A percentile compares a stretch with the other conserved stretches of the same genome.
phyloP scores from a whole-genome alignment of 257 asterid species.

The Gentiana dahurica region DNA sequence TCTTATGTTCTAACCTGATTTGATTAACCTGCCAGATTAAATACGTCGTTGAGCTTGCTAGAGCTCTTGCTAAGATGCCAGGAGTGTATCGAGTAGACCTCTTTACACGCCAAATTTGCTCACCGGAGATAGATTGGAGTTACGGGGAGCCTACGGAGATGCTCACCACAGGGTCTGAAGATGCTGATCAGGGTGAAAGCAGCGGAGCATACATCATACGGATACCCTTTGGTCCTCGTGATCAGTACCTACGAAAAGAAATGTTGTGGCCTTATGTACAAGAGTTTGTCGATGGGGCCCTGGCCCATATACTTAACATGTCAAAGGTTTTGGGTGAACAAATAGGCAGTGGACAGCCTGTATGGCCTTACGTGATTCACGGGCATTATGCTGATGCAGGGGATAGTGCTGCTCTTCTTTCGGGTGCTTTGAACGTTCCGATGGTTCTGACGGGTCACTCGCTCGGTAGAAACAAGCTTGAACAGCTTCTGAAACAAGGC shows the following conservation, averaged over 20 bases:
- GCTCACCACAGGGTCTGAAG: conserved; percentile 52
- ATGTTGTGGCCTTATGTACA: conserved; percentile 70
- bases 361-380: conserved; percentile 79
- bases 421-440: conserved; percentile 77
- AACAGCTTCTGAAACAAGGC: conserved; percentile 75
- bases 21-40: conserved; percentile 39
- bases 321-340: conserved; percentile 71
- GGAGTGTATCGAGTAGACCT: conserved; percentile 77
- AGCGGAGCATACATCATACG: conserved; percentile 64
- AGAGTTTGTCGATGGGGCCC: conserved; percentile 79
- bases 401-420: conserved; percentile 78
- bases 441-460: conserved; percentile 89
- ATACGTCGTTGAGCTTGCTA: conserved; percentile 74
- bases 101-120: conserved; percentile 67
- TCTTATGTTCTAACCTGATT: conserved; percentile 8
- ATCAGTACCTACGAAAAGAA: conserved; percentile 62
- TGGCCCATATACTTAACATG: conserved; percentile 70
- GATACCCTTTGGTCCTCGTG: conserved; percentile 73
- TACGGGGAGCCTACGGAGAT: conserved; percentile 81
- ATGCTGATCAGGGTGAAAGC: conserved; percentile 55
- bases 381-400: conserved; percentile 93
- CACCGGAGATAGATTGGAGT: conserved; percentile 83
- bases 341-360: conserved; percentile 57
- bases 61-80: conserved; percentile 69
- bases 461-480: conserved; percentile 74